Base-by-base conservation (phyloP, 495 filamentous ascomycete genomes). In the Trichoderma orchidacearum region DNA sequence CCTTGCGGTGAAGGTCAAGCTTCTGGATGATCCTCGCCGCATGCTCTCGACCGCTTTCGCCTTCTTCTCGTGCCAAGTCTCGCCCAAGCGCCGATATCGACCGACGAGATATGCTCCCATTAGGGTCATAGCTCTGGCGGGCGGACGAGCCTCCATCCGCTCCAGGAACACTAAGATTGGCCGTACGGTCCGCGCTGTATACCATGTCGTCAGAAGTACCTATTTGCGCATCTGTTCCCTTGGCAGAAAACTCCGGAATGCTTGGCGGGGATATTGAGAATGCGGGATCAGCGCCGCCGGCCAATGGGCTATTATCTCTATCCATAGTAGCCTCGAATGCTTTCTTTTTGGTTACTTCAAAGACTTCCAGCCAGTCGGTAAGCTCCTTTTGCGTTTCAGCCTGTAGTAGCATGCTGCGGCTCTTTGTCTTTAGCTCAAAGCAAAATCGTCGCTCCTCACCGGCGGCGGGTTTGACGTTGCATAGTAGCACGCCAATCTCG, bases 361-460 rank as follows among this genome's bases (percentile, higher is more conserved):
- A 96, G 7, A 89, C 82, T 56, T 85, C 80, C 45, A 98, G 82
- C 93, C 93, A 98, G 57, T 92, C 89, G 58, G 85, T 86, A 23
- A 98, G 74, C 62, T 96, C 88, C 51, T 77, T 72, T 63, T 96
- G 93, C 0, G 89, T 95, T 65, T 97, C 94, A 5, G 93, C 89
- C 70, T 98, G 93, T 28, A 98, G 74, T 56, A 96, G 70, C 38
- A 96, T 83, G 51, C 82, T 90, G 62, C 85, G 87, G 63, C 92
- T 94, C 67, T 96, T 98, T 13, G 93, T 98, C 75, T 96, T 98
- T 61, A 98, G 90, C 70, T 97, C 94, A 64, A 97, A 98, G 65
- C 94, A 96, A 67, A 96, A 97, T 29, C 94, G 79, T 32, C 93
- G 81, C 61, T 98, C 93, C 66, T 98, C 93, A 62, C 90, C 85